Evolutionary conservation across 176 grass and related monocot species (phyloP).

Genomic region (Avena sativa): DNA sequence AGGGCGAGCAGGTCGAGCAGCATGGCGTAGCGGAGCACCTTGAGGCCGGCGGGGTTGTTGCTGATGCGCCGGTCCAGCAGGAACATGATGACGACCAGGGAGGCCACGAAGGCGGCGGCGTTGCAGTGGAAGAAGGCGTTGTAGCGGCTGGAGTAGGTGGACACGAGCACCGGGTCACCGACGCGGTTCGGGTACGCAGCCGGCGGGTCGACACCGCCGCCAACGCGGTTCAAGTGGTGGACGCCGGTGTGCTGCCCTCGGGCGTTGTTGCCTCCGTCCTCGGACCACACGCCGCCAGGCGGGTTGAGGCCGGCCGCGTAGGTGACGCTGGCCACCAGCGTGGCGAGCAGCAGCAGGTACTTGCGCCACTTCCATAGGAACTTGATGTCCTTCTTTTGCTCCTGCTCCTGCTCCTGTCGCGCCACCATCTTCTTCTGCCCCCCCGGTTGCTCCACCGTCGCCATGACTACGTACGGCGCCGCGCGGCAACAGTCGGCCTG

Average conservation of each 20-base stretch:
- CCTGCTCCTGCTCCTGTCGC: too few relatives aligned
- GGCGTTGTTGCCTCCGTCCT: background rate
- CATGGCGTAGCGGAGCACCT: background rate
- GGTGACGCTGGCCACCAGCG: constrained; percentile 39
- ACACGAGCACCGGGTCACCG: background rate
- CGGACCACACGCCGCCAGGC: constrained; percentile 45
- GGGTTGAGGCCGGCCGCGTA: constrained; percentile 44
- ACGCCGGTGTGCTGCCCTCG: background rate
- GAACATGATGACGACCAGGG: background rate
- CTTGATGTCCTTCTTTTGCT: background rate
- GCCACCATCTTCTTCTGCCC: background rate
- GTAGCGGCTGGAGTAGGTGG: background rate
- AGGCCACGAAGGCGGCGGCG: background rate
- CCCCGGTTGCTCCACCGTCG: background rate
- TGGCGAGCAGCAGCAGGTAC: constrained; percentile 45
- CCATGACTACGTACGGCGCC: background rate
- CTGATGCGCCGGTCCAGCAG: background rate
- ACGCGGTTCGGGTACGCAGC: background rate
- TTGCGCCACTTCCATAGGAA: constrained; percentile 44
- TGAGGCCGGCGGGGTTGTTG: background rate
- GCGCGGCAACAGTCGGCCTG: background rate
- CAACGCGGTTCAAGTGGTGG: background rate
- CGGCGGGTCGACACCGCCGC: constrained; percentile 6
- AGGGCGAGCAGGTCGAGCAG: background rate
- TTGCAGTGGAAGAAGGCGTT: background rate